Evolutionary conservation across 768 basidiomycete species (phyloP).

Genomic region (Amanita polypyramis): DNA sequence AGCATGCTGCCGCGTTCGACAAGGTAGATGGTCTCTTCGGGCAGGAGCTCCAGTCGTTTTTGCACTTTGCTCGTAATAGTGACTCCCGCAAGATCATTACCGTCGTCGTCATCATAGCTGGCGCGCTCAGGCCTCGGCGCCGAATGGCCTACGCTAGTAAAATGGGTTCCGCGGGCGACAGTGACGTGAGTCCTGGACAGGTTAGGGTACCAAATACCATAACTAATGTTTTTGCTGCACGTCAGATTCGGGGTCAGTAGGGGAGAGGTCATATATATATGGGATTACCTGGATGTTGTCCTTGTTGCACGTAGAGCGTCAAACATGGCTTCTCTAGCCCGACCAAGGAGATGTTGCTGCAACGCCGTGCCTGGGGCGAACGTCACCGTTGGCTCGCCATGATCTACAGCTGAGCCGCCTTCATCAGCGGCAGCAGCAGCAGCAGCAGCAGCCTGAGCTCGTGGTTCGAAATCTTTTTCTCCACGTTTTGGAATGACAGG

Average conservation of each 20-base stretch:
- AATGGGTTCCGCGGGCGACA: constrained; percentile 73
- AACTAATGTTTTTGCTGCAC: constrained; percentile 67
- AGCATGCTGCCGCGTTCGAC: constrained; percentile 84
- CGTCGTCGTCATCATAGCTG: constrained; percentile 15
- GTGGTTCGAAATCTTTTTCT: constrained; percentile 95
- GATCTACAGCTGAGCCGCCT: too few species aligned
- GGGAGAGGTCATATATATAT: too few species aligned
- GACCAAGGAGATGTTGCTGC: constrained; percentile 74
- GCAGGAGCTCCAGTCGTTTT: constrained; percentile 76
- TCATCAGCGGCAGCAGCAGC: too few species aligned
- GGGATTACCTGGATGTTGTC: constrained; percentile 69
- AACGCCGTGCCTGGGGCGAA: constrained; percentile 44
- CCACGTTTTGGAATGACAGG: constrained; percentile 90
- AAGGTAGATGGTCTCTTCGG: constrained; percentile 92
- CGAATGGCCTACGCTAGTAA: constrained; percentile 74
- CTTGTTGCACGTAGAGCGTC: constrained; percentile 65
- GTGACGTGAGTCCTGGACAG: constrained; percentile 58
- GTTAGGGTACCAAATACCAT: constrained; percentile 69
- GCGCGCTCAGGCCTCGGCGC: constrained; percentile 42
- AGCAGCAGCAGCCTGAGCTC: constrained; percentile 4
- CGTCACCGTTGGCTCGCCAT: too few species aligned
- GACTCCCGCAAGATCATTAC: too few species aligned
- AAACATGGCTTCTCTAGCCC: constrained; percentile 80
- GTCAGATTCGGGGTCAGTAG: too few species aligned
- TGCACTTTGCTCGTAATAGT: constrained; percentile 27